Conservation (phyloP, 306 rosid species). For the Boehmeria nivea region DNA sequence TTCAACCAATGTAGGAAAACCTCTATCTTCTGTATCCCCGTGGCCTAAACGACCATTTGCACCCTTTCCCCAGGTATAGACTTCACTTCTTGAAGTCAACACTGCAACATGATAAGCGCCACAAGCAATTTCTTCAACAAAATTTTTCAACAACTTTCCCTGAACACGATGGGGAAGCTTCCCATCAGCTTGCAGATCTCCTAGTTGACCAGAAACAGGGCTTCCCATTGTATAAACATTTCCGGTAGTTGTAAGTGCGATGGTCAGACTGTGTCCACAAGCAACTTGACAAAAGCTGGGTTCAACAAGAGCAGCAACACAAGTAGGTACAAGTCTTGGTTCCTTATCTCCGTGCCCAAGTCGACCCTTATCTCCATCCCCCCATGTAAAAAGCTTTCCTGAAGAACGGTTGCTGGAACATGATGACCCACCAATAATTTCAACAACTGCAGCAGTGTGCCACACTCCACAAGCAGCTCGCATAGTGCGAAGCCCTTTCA, state of each 20-base stretch:
- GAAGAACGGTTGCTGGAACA: conserved; percentile 79
- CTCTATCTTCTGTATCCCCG: conserved; percentile 77
- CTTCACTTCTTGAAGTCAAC: conserved; percentile 87
- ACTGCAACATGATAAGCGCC: conserved; percentile 95
- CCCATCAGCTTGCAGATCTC: conserved; percentile 76
- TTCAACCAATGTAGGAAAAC: conserved; percentile 75
- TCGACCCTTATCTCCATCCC: conserved; percentile 99
- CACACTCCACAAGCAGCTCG: conserved; percentile 97
- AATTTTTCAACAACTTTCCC: conserved; percentile 67
- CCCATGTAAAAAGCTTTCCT: conserved; percentile 98
- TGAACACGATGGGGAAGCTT: conserved; percentile 71
- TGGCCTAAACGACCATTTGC: conserved; percentile 96
- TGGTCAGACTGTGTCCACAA: conserved; percentile 89
- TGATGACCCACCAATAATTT: conserved; percentile 83
- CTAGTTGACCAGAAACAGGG: conserved; percentile 90
- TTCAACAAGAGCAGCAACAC: conserved; percentile 78
- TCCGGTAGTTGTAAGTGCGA: conserved; percentile 80
- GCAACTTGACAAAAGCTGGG: conserved; percentile 85
- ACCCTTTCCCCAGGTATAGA: conserved; percentile 98
- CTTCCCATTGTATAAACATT: conserved; percentile 93
- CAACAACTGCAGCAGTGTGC: conserved; percentile 99
- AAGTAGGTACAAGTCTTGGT: conserved; percentile 85
- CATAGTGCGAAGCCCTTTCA: conserved; percentile 93
- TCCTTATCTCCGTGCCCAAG: conserved; percentile 96
- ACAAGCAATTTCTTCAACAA: conserved; percentile 93